A percentile compares a stretch with the other conserved stretches of the same genome.
phyloP scores from a whole-genome alignment of 768 basidiomycete species.

The Termitomyces sp. region DNA sequence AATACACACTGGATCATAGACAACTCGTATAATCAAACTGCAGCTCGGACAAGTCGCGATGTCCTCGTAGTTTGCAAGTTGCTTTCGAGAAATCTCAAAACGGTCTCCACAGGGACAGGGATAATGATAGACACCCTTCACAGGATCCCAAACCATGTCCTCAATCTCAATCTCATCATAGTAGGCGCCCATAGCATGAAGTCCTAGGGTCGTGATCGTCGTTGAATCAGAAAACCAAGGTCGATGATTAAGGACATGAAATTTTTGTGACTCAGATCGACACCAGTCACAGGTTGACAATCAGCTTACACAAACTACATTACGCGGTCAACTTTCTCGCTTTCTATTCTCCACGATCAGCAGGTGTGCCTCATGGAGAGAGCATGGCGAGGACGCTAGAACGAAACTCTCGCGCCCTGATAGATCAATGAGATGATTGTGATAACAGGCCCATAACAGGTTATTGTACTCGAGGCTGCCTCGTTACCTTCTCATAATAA shows the following conservation, averaged over 20 bases:
- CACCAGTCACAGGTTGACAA: slow-evolving; percentile 1
- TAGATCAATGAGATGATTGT: slow-evolving; percentile 7
- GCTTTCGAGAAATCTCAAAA: slow-evolving; percentile 87
- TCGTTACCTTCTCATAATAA: slow-evolving; percentile 14
- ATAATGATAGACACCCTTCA: slow-evolving; percentile 85
- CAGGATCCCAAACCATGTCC: slow-evolving; percentile 89
- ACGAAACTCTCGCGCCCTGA: slow-evolving; percentile 9
- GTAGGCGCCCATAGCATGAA: slow-evolving; percentile 65
- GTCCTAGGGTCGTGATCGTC: slow-evolving; percentile 3
- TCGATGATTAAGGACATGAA: slow-evolving; percentile 12
- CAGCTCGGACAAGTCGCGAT: slow-evolving; percentile 96
- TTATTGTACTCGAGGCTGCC: slow-evolving; percentile 13
- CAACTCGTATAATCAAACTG: slow-evolving; percentile 85
- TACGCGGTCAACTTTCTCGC: neutral
- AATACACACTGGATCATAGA: slow-evolving; percentile 86
- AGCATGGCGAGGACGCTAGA: slow-evolving; percentile 10
- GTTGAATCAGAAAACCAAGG: neutral
- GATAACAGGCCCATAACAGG: slow-evolving; percentile 3
- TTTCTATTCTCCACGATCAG: neutral
- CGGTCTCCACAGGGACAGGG: slow-evolving; percentile 98
- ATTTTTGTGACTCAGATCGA: slow-evolving; percentile 15
- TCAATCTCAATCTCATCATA: slow-evolving; percentile 99
- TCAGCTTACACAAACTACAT: neutral
- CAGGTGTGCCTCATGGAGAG: slow-evolving; percentile 16
- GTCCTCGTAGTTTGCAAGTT: slow-evolving; percentile 88